Evolutionary conservation across 495 filamentous ascomycete species (phyloP).

Genomic region (Penicillium robsamsonii): DNA sequence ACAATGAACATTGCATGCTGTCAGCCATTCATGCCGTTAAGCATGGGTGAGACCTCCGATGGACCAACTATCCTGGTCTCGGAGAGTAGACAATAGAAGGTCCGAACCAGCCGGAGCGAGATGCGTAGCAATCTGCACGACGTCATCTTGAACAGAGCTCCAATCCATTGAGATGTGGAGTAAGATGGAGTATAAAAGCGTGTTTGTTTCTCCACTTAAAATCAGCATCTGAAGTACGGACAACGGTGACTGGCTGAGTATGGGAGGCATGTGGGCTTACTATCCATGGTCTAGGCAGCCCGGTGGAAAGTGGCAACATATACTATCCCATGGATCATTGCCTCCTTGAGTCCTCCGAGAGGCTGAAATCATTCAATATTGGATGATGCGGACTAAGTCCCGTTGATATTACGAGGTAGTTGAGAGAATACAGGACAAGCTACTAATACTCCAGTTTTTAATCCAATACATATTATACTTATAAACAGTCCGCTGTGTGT

Average conservation of each 20-base stretch:
- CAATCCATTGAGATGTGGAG: slow-evolving; percentile 17
- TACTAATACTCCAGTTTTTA: background rate
- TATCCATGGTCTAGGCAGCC: background rate
- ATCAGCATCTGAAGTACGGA: background rate
- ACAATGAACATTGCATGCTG: slow-evolving; percentile 12
- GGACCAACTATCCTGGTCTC: slow-evolving; percentile 6
- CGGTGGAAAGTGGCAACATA: slow-evolving; percentile 4
- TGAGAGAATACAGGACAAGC: background rate
- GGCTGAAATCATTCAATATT: background rate
- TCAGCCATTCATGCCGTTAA: slow-evolving; percentile 14
- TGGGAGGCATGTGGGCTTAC: background rate
- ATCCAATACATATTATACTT: background rate
- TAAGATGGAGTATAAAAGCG: slow-evolving; percentile 14
- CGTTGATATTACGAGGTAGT: background rate
- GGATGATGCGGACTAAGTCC: background rate
- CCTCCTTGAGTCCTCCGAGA: background rate
- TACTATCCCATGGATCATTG: background rate
- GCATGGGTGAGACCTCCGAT: slow-evolving; percentile 8
- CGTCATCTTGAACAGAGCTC: slow-evolving; percentile 24
- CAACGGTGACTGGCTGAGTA: slow-evolving; percentile 10
- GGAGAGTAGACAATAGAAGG: slow-evolving; percentile 10
- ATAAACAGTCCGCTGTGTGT: background rate
- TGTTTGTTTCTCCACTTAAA: slow-evolving; percentile 14
- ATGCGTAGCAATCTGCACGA: slow-evolving; percentile 15
- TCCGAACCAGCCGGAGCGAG: slow-evolving; percentile 26